Evolutionary conservation across 495 filamentous ascomycete species (phyloP).

Genomic region (Trichoderma virens): DNA sequence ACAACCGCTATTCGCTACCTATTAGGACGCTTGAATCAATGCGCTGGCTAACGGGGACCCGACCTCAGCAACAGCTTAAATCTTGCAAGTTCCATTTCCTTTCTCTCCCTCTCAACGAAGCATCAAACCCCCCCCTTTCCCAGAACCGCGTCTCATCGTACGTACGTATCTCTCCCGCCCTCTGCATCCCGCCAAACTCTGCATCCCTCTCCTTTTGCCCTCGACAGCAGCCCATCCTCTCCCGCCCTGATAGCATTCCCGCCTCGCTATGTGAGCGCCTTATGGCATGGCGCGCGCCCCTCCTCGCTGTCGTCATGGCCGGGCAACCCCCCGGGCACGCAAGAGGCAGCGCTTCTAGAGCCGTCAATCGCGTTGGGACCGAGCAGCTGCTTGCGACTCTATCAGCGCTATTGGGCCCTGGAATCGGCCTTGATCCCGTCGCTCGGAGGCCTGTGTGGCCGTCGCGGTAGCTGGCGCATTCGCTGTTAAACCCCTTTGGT

Average conservation of each 20-base stretch:
- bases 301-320: slow-evolving; percentile 6
- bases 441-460: neutral
- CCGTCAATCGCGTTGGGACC: neutral
- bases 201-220: neutral
- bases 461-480: slow-evolving; percentile 7
- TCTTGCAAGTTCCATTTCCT: neutral
- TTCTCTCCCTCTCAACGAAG: slow-evolving; percentile 5
- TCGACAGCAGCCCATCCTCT: neutral
- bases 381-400: neutral
- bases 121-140: neutral
- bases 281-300: neutral
- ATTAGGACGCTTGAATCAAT: neutral
- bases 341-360: neutral
- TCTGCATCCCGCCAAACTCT: neutral
- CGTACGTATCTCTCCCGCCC: slow-evolving; percentile 6
- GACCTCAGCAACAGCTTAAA: neutral
- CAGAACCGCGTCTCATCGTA: neutral
- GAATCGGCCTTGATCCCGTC: neutral
- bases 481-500: neutral
- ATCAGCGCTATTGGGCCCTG: neutral
- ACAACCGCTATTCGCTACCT: no score
- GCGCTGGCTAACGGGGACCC: neutral
- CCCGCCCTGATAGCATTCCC: neutral
- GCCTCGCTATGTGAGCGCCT: slow-evolving; percentile 7
- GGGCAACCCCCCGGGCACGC: neutral